Conservation (phyloP, 2,329 filamentous ascomycete genomes). For the Hymenoscyphus linearis region DNA sequence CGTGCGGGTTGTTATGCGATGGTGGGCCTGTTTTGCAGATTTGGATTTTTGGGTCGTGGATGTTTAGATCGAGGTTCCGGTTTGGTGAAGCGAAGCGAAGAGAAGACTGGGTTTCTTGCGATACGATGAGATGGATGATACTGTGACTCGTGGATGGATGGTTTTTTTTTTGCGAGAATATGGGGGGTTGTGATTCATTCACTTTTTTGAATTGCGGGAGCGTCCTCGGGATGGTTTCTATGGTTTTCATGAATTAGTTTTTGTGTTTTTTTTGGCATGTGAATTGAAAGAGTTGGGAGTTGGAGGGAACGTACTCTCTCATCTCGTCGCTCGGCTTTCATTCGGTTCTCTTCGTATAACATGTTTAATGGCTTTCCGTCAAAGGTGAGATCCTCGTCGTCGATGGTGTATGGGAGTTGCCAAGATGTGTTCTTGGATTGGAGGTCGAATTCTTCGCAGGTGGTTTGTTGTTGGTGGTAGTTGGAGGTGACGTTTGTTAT, state of each 20-base stretch:
- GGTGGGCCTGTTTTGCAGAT: too few species aligned
- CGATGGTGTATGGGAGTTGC: constrained; percentile 20
- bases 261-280: not conserved
- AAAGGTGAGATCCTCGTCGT: constrained; percentile 28
- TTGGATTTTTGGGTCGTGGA: too few species aligned
- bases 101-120: too few species aligned
- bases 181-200: too few species aligned
- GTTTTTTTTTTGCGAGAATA: not conserved
- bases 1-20: too few species aligned
- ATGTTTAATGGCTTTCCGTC: constrained; percentile 30
- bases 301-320: not conserved
- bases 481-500: not conserved
- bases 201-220: constrained; percentile 1
- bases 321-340: constrained; percentile 15
- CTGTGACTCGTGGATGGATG: not conserved
- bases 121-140: too few species aligned
- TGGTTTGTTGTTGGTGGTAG: not conserved
- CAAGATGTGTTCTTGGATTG: not conserved
- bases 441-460: not conserved
- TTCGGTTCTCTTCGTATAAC: constrained; percentile 28
- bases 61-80: too few species aligned
- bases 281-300: not conserved
- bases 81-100: too few species aligned
- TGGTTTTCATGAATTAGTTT: not conserved
- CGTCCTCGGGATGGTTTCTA: not conserved